A percentile compares a stretch with the other conserved stretches of the same genome.
These are phyloP conservation scores for Talaromyces stipitatus DNA, from an alignment of 495 filamentous ascomycete species.

Conservation along the genomic window DNA sequence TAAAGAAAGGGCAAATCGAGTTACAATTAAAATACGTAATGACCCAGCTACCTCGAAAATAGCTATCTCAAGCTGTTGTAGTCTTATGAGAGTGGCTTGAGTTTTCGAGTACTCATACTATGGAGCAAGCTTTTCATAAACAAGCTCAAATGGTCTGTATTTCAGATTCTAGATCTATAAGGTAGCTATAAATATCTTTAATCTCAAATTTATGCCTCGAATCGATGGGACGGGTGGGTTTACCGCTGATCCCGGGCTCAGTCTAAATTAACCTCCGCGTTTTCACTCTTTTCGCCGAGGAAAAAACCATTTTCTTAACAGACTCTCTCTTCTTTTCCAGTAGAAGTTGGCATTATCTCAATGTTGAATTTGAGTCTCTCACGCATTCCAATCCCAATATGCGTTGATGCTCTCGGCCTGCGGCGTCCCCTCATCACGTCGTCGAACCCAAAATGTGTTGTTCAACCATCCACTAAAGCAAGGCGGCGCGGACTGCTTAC, in stretches of 20 bases:
- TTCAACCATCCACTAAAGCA: neutral
- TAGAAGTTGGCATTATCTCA: neutral
- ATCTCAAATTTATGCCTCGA: neutral
- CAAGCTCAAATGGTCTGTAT: neutral
- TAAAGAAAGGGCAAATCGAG: no score
- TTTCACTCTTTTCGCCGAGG: neutral
- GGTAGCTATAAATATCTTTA: neutral
- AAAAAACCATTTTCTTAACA: neutral
- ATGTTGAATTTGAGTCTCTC: neutral
- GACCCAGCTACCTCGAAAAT: no score
- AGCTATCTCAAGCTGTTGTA: neutral
- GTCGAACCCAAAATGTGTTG: neutral
- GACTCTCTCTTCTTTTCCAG: neutral
- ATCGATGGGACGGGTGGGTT: neutral
- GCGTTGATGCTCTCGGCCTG: neutral
- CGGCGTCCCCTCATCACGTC: neutral
- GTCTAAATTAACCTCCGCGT: neutral
- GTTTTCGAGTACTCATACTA: neutral
- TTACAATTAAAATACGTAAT: no score
- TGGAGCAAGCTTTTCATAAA: neutral
- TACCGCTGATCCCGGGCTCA: neutral
- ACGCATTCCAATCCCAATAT: neutral
- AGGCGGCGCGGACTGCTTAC: conserved; percentile 49
- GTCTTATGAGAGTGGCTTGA: no score
- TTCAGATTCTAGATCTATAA: neutral